Evolutionary conservation across 768 basidiomycete species (phyloP), one percentile per base, ranked within the genome.

Genomic region (Plicaturopsis crispa): DNA sequence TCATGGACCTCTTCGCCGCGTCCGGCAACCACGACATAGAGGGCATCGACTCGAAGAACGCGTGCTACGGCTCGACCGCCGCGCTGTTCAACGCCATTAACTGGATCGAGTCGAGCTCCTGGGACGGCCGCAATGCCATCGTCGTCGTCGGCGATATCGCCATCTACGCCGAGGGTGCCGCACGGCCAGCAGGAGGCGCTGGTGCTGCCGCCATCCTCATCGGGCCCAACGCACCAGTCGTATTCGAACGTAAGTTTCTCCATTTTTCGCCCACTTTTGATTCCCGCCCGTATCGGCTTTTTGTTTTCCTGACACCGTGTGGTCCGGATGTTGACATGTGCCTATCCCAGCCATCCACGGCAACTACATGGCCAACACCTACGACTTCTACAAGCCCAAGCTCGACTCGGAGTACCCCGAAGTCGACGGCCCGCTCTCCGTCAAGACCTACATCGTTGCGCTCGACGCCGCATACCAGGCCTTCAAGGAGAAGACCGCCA

Each of bases 371-470:
- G 84, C 84, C 45, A 94, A 99, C 69, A 89, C 84, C 0, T 97
- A 94, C 63, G 96, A 99, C 65, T 98, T 97, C 63, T 99, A 96
- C 82, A 99, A 99, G 70, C 96, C 96, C 34, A 82, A 89, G 51
- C 80, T 98, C 16, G 80, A 84, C 39, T 93, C 90, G 16, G 90
- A 93, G 60, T 94, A 92, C 61, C 96, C 96, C 43, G 86, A 88
- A 51, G 94, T 99, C 35, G 94, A 99, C 55, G 96, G 96, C 2
- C 96, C 94, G 4, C 83, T 94, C 32, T 94, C 96, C 6, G 86
- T 96, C 42, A 86, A 88, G 38, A 90, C 89, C 31, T 99, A 99
- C 67, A 81, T 93, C 51, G 82, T 86, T 42, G 91, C 94, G 24
- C 75, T 99, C 42, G 96, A 99, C 59, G 74, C 77, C 38, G 80